A percentile compares a stretch with the other conserved stretches of the same genome.
Evolutionary conservation across 1,139 yeast species (phyloP).

Genomic region (Suhomyces choctaworum): DNA sequence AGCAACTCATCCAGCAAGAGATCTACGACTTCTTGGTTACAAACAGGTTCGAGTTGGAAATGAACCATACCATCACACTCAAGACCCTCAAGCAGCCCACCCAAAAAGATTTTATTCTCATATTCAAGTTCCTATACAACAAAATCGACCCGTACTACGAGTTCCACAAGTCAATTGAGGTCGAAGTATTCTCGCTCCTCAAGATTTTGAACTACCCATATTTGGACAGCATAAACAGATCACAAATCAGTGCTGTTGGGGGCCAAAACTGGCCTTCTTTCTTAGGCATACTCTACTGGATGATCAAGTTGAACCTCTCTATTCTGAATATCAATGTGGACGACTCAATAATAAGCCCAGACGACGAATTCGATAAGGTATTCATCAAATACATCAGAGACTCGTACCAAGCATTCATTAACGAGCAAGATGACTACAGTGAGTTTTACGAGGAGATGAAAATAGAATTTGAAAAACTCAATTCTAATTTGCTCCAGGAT

Average conservation of each 20-base stretch:
- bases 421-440: slow-evolving; percentile 61
- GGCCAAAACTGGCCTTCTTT: slow-evolving; percentile 88
- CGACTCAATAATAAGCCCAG: slow-evolving; percentile 31
- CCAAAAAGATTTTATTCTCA: slow-evolving; percentile 77
- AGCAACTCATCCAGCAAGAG: slow-evolving; percentile 61
- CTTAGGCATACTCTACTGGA: slow-evolving; percentile 80
- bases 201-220: slow-evolving; percentile 76
- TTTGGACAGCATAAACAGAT: slow-evolving; percentile 73
- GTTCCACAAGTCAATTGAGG: slow-evolving; percentile 68
- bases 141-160: slow-evolving; percentile 77
- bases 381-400: slow-evolving; percentile 65
- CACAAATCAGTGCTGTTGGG: slow-evolving; percentile 89
- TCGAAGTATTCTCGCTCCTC: slow-evolving; percentile 70
- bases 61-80: slow-evolving; percentile 65
- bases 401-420: slow-evolving; percentile 67
- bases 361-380: slow-evolving; percentile 54
- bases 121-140: slow-evolving; percentile 78
- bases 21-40: slow-evolving; percentile 62
- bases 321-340: slow-evolving; percentile 41
- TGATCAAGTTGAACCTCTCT: slow-evolving; percentile 57
- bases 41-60: slow-evolving; percentile 70
- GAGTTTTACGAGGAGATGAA: slow-evolving; percentile 58
- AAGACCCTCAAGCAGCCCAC: slow-evolving; percentile 77
- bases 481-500: slow-evolving; percentile 36
- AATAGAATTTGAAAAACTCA: slow-evolving; percentile 46